Percentiles rank a stretch among this genome's conserved stretches.
Conservation (phyloP, 305 asterid species). For the Caryopteris hybrid region DNA sequence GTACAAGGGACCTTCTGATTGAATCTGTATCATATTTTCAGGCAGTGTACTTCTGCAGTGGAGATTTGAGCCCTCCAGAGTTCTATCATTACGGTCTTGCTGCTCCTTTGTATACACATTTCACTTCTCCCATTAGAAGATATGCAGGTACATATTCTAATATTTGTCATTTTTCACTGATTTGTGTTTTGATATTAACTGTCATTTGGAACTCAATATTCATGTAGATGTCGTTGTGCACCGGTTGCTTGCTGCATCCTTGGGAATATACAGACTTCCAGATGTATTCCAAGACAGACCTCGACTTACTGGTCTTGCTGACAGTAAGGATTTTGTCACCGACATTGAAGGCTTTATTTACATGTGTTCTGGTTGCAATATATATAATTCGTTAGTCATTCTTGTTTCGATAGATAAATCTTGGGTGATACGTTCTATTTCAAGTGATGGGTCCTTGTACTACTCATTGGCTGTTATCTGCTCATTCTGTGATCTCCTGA, state of each 20-base stretch:
- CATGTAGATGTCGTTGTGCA: constrained; percentile 86
- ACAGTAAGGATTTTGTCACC: constrained; percentile 57
- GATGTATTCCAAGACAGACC: constrained; percentile 70
- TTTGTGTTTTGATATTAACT: constrained; percentile 13
- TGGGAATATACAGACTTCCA: constrained; percentile 88
- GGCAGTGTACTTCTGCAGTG: constrained; percentile 98
- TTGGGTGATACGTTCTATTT: neutral
- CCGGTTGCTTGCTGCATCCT: constrained; percentile 93
- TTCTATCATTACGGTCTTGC: constrained; percentile 94
- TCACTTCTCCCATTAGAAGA: constrained; percentile 98
- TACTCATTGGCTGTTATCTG: constrained; percentile 8
- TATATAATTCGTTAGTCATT: neutral
- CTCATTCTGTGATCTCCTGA: constrained; percentile 1
- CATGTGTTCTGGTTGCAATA: constrained; percentile 13
- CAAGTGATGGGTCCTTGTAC: neutral
- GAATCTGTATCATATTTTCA: constrained; percentile 27
- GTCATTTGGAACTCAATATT: constrained; percentile 22
- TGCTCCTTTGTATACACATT: constrained; percentile 88
- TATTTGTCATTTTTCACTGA: constrained; percentile 10
- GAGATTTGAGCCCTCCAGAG: constrained; percentile 94
- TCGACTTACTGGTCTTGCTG: constrained; percentile 74
- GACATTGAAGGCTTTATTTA: neutral
- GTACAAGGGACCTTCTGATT: constrained; percentile 14
- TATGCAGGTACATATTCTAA: constrained; percentile 63
- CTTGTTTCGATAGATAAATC: constrained; percentile 7